These are phyloP conservation scores for Daphne laureola DNA, from an alignment of 441 rosid genomes.

Conservation along the genomic window DNA sequence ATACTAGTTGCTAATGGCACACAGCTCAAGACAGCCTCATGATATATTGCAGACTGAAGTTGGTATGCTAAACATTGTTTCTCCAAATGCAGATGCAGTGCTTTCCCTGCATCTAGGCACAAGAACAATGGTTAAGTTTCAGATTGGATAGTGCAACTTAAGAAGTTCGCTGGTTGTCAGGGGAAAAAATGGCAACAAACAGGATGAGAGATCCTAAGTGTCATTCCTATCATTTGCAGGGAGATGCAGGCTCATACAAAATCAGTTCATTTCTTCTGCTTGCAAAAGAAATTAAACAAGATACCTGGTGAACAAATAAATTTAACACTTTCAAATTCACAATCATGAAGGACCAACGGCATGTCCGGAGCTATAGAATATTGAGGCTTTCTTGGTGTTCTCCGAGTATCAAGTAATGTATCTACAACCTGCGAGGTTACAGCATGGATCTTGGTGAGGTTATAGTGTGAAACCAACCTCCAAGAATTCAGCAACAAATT, in stretches of 20 bases:
- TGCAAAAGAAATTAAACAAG: background rate
- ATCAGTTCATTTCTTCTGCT: too few relatives aligned
- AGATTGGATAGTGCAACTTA: background rate
- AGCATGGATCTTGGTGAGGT: background rate
- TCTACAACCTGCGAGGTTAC: constrained; percentile 52
- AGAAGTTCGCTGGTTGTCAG: too few relatives aligned
- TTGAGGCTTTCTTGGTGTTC: constrained; percentile 70
- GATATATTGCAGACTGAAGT: constrained; percentile 65
- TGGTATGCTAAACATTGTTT: constrained; percentile 45
- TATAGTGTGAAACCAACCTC: background rate
- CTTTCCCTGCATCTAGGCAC: constrained; percentile 46
- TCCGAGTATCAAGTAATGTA: constrained; percentile 50
- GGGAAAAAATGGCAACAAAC: too few relatives aligned
- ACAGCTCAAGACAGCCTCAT: constrained; percentile 54
- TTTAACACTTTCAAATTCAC: constrained; percentile 63
- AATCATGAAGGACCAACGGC: constrained; percentile 73
- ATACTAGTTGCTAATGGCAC: constrained; percentile 39
- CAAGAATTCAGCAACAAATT: too few relatives aligned
- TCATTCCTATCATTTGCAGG: background rate
- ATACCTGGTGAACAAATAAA: constrained; percentile 79
- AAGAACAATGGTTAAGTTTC: constrained; percentile 3
- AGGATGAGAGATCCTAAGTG: constrained; percentile 4
- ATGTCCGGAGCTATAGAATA: constrained; percentile 74
- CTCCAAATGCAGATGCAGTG: constrained; percentile 58
- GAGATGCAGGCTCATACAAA: too few relatives aligned